Conservation (phyloP, 2,329 filamentous ascomycete genomes). For the Diaporthe humulicola region DNA sequence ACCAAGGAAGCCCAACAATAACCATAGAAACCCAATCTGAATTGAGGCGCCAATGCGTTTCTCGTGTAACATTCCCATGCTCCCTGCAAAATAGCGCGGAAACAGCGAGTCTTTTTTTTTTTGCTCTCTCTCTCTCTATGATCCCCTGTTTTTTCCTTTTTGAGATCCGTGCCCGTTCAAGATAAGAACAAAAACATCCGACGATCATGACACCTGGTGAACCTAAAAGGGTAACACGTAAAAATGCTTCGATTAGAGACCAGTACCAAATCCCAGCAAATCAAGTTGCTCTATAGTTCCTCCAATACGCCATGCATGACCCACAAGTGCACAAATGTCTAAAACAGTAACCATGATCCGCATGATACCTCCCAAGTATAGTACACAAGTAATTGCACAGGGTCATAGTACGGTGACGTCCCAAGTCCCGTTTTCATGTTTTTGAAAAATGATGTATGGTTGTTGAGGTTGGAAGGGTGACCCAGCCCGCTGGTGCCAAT, state of each 20-base stretch:
- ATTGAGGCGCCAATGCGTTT: neutral
- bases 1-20: neutral
- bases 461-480: neutral
- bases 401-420: neutral
- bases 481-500: conserved; percentile 33
- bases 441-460: neutral
- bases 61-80: neutral
- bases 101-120: neutral
- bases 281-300: neutral
- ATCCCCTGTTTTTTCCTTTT: neutral
- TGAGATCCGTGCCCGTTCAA: neutral
- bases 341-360: neutral
- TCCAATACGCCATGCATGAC: conserved; percentile 4
- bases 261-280: neutral
- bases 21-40: neutral
- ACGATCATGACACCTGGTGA: neutral
- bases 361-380: neutral
- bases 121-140: no score
- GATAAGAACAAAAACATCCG: neutral
- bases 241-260: neutral
- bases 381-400: conserved; percentile 22
- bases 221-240: neutral
- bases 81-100: neutral
- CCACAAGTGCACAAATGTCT: conserved; percentile 4
- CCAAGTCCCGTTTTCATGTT: neutral